Evolutionary conservation across 2,329 filamentous ascomycete genomes (phyloP).

Genomic region (Rutstroemia sp.): DNA sequence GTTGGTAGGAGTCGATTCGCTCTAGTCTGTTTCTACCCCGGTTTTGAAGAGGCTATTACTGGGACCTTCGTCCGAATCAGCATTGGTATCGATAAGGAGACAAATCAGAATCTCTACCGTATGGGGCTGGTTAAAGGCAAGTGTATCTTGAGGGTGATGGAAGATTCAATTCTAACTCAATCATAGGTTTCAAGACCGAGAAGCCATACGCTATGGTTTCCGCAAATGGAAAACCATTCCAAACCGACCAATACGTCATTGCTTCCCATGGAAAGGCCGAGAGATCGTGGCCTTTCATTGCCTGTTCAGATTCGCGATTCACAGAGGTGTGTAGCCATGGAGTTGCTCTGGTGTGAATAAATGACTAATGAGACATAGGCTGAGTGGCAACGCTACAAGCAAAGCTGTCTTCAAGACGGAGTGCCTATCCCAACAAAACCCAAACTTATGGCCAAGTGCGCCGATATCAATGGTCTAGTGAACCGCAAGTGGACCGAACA

Average conservation of each 20-base stretch:
- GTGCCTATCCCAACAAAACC: slow-evolving; percentile 68
- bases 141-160: slow-evolving; percentile 6
- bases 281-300: slow-evolving; percentile 82
- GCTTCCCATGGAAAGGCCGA: slow-evolving; percentile 77
- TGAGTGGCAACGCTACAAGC: slow-evolving; percentile 77
- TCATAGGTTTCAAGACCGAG: slow-evolving; percentile 65
- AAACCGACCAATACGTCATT: slow-evolving; percentile 78
- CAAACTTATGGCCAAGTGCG: slow-evolving; percentile 62
- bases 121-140: slow-evolving; percentile 82
- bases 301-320: slow-evolving; percentile 77
- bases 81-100: slow-evolving; percentile 68
- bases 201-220: slow-evolving; percentile 77
- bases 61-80: slow-evolving; percentile 83
- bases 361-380: slow-evolving; percentile 37
- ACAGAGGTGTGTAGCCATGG: slow-evolving; percentile 56
- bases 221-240: slow-evolving; percentile 65
- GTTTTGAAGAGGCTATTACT: slow-evolving; percentile 72
- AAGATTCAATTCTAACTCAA: slow-evolving; percentile 23
- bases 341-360: background rate
- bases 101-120: slow-evolving; percentile 71
- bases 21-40: slow-evolving; percentile 87
- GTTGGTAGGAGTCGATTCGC: slow-evolving; percentile 82
- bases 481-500: slow-evolving; percentile 75
- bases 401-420: slow-evolving; percentile 64
- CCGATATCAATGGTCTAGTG: slow-evolving; percentile 72